Evolutionary conservation across 306 rosid genomes (phyloP).

Genomic region (Vigna nakashimae): DNA sequence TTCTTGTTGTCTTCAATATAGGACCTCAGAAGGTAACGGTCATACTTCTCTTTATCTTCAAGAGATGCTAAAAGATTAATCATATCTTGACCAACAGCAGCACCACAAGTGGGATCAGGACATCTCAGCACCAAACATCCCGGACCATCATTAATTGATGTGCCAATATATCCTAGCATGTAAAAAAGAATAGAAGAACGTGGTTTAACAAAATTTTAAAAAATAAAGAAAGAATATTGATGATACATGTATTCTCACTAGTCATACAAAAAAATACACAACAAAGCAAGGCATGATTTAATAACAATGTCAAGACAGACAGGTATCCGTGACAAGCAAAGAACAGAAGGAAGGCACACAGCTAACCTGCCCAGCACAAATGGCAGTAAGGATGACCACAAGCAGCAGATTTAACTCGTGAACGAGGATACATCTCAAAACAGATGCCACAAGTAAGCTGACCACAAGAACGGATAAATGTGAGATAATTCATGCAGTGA

Average conservation of each 20-base stretch:
- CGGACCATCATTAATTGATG: conserved; percentile 77
- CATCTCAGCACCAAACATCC: conserved; percentile 86
- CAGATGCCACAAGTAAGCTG: conserved; percentile 79
- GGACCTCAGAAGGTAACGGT: conserved; percentile 75
- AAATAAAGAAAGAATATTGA: not conserved
- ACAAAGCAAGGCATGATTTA: not conserved
- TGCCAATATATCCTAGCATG: conserved; percentile 63
- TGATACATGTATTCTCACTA: not conserved
- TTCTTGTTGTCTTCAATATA: conserved; percentile 77
- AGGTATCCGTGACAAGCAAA: conserved; percentile 3
- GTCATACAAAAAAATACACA: not conserved
- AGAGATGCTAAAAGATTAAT: conserved; percentile 52
- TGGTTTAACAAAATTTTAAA: conserved; percentile 11
- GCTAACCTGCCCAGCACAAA: conserved; percentile 67
- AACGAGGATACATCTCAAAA: conserved; percentile 58
- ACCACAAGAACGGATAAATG: conserved; percentile 8
- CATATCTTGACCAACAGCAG: conserved; percentile 79
- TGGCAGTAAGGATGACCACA: conserved; percentile 81
- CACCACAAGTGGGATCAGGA: conserved; percentile 79
- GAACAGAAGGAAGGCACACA: conserved; percentile 18
- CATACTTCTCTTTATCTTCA: conserved; percentile 67
- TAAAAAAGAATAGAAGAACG: conserved; percentile 27
- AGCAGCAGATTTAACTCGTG: conserved; percentile 52
- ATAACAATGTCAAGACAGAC: not conserved
- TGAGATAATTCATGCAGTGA: conserved; percentile 11